Evolutionary conservation across 345 rosid genomes (phyloP), one percentile per base, ranked within the genome.

Genomic region (Salix udensis): DNA sequence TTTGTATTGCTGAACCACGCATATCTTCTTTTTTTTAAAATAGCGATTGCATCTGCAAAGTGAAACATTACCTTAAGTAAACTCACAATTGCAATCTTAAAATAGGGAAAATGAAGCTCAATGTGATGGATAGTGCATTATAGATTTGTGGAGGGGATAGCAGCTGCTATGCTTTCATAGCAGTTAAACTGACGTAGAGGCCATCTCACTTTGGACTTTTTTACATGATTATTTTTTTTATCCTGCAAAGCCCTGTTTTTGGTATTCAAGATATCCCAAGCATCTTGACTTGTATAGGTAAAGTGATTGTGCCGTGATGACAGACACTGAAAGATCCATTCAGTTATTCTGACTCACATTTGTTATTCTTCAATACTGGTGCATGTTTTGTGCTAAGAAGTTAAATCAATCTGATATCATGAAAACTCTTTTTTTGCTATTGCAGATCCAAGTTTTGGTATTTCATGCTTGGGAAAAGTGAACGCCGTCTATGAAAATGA

Each of bases 391-490:
- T 46, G 18, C 50, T 1, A 46, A 46, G 50, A 46, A 46, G 18
- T 46, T 46, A 4, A 46, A 14, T 5, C 18, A 46, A 46, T 46
- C 50, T 46, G 50, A 23, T 66, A 55, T 50, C 58, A 13, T 70
- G 15, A 19, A 26, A 73, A 55, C 44, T 42, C 19, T 58, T 7
- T 67, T 67, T 70, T 72, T 46, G 48, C 55, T 70, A 34, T 66
- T 68, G 16, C 87, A 92, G 97, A 94, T 76, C 94, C 97, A 55
- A 83, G 91, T 53, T 88, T 88, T 84, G 97, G 98, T 40, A 88
- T 95, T 70, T 81, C 88, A 18, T 91, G 89, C 79, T 82, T 93
- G 85, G 97, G 96, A 55, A 94, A 90, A 81, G 85, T 93, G 74
- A 91, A 90, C 78, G 48, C 82, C 30, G 85, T 88, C 21, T 90